These are phyloP conservation scores for Ananas comosus DNA, from an alignment of 176 grass and related monocot genomes.

Conservation along the genomic window DNA sequence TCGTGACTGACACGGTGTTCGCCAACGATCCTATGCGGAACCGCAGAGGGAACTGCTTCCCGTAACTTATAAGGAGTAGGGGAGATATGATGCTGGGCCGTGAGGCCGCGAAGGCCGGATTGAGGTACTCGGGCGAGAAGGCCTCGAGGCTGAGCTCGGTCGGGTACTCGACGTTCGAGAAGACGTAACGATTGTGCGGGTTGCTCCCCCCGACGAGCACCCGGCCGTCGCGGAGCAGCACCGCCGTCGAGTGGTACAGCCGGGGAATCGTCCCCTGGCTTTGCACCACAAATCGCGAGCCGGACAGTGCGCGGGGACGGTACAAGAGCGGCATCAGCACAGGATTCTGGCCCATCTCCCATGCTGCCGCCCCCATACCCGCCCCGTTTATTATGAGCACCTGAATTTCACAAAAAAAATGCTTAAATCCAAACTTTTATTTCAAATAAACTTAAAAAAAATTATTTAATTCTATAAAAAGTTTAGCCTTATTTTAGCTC, in stretches of 20 bases:
- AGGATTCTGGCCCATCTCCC: slow-evolving; percentile 41
- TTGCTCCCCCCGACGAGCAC: slow-evolving; percentile 73
- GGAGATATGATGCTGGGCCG: slow-evolving; percentile 37
- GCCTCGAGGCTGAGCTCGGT: slow-evolving; percentile 76
- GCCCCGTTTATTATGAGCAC: no score
- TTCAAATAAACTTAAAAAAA: no score
- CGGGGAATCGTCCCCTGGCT: slow-evolving; percentile 30
- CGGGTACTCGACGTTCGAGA: slow-evolving; percentile 56
- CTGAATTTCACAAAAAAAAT: no score
- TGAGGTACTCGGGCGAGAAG: slow-evolving; percentile 67
- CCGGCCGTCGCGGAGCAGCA: slow-evolving; percentile 63
- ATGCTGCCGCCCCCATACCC: no score
- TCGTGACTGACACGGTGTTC: neutral
- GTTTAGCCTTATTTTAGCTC: no score
- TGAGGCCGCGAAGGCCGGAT: slow-evolving; percentile 23
- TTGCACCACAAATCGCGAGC: slow-evolving; percentile 45
- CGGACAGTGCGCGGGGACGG: slow-evolving; percentile 18
- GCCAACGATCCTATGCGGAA: neutral
- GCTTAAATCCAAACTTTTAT: no score
- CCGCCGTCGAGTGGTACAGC: slow-evolving; percentile 56
- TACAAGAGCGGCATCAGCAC: slow-evolving; percentile 39
- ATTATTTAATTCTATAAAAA: no score
- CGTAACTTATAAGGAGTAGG: slow-evolving; percentile 31
- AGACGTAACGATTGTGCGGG: slow-evolving; percentile 74
- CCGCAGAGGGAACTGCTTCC: neutral